Base-by-base conservation (phyloP, 495 filamentous ascomycete species). In the Ascodesmis nigricans region DNA sequence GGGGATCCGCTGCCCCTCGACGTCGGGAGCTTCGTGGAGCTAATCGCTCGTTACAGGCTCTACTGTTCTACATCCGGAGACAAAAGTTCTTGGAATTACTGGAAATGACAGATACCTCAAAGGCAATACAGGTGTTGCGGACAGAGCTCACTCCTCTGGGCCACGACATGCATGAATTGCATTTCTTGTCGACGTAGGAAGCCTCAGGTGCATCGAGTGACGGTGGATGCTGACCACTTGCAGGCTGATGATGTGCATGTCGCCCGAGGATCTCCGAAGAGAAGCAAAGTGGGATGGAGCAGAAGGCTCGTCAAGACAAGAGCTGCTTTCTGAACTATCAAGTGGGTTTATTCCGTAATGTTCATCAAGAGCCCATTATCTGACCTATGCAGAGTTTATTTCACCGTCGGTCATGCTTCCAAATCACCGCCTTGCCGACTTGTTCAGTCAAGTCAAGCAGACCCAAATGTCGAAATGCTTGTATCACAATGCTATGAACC, bases 371-470 rank as follows among this genome's bases (percentile, higher is more conserved):
- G 9, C 13, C 19, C 5, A 16, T 10, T 31, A 14, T 6, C 34
- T 35, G 22, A 35, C 21, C 9, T 35, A n/a, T 36, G 8, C 36
- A 90, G 80, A 65, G 59, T 91, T 68, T 21, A 90, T 99, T 38
- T 90, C 90, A 3, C 87, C 87, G 1, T 82, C 80, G n/a, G 77
- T 91, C 16, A 95, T 99, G 90, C 78, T 99, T 31, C 90, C 87
- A 3, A 78, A 90, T 44, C 79, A 90, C 53, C 77, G 87, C 8
- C 61, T 99, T n/a, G 80, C 78, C 5, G 60, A 67, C 17, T 55
- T 99, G n/a, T 57, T 99, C 31, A 62, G 78, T 31, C 67, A 84
- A 36, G 68, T 90, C 18, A 91, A 93, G 48, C 59, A 69, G 31
- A 66, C 61, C 35, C 84, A 92, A 55, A 77, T 95, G 28, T 65